A percentile compares a stretch with the other conserved stretches of the same genome.
These are phyloP conservation scores for Mycena kentingensis DNA, from an alignment of 768 basidiomycete species.

Conservation along the genomic window DNA sequence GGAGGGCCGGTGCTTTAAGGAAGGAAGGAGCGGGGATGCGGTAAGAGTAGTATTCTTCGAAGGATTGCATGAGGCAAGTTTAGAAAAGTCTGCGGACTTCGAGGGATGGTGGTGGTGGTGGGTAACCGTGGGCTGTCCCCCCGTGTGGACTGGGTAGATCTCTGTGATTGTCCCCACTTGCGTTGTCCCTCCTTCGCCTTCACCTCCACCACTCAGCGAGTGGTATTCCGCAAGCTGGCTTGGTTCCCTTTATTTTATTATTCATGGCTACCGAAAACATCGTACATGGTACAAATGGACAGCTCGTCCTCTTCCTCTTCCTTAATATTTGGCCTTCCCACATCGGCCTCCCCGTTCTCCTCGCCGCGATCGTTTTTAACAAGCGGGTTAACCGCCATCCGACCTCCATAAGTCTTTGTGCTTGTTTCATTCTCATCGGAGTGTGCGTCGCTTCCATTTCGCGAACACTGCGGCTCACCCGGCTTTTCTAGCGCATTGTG, in stretches of 20 bases:
- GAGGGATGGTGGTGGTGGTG: no score
- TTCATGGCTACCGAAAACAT: slow-evolving; percentile 34
- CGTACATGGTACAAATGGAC: slow-evolving; percentile 42
- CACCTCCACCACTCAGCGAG: slow-evolving; percentile 22
- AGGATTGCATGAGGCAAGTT: no score
- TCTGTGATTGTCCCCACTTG: not conserved
- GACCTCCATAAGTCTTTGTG: slow-evolving; percentile 48
- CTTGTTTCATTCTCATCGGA: slow-evolving; percentile 49
- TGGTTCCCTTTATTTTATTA: slow-evolving; percentile 9
- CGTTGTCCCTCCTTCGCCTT: not conserved
- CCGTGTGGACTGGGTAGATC: not conserved
- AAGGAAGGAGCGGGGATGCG: no score
- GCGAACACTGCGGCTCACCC: slow-evolving; percentile 15
- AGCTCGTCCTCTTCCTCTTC: slow-evolving; percentile 44
- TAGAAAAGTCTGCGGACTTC: no score
- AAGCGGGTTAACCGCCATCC: slow-evolving; percentile 46
- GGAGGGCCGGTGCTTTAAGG: slow-evolving; percentile 12
- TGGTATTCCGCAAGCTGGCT: slow-evolving; percentile 18
- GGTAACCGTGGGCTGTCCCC: no score
- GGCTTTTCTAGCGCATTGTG: slow-evolving; percentile 35
- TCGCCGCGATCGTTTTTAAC: slow-evolving; percentile 41
- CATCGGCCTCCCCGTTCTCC: slow-evolving; percentile 47
- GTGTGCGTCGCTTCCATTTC: slow-evolving; percentile 34
- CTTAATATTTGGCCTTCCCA: slow-evolving; percentile 55
- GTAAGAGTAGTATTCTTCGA: no score